Base-by-base conservation (phyloP, 768 basidiomycete species). In the Pleurotus tuber-regium region DNA sequence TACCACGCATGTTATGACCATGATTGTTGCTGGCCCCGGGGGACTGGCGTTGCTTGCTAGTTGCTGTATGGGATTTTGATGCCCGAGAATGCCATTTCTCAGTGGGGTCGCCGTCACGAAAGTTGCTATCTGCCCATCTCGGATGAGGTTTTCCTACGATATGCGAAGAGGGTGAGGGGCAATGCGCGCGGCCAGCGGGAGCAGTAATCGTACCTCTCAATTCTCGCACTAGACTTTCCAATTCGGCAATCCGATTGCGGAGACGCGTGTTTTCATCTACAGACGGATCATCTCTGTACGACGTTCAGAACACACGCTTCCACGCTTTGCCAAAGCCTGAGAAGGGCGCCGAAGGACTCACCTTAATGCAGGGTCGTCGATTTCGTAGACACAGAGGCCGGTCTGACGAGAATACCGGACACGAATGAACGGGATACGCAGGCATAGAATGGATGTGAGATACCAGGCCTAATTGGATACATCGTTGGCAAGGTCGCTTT, bases 331-430 rank as follows among this genome's bases (percentile, higher is more conserved):
- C 43, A 53, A 41, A 40, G 50, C 50, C 48, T 56, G 14, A 18
- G 19, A 48, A 24, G 50, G 10, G 10, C 28, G 47, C 30, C 38
- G 23, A 49, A 18, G 7, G 16, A 12, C 42, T 52, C 57, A 89
- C 90, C 88, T 78, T 30, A 88, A 70, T 8, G 87, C 84, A 11
- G 89, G 89, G 68, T 92, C 92, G 64, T 95, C 93, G 57, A 95
- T 89, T 63, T 96, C 93, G 59, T 96, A 96, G 0, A 96, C 92
- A 66, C 93, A 96, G 14, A 95, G 86, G 44, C 93, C 93, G 18
- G 93, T 95, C 89, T 92, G 59, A 16, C 46, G 31, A 50, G 52
- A 19, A 26, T 12, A 41, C 18, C 43, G 2, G 52, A 43, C 38
- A 23, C 57, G 55, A 43, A 1, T 41, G 54, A 57, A 26, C 31